Percentiles rank a stretch among this genome's conserved stretches.
These are phyloP conservation scores for Tardiomyces depauwii DNA, from an alignment of 1,139 yeast species.

Conservation along the genomic window DNA sequence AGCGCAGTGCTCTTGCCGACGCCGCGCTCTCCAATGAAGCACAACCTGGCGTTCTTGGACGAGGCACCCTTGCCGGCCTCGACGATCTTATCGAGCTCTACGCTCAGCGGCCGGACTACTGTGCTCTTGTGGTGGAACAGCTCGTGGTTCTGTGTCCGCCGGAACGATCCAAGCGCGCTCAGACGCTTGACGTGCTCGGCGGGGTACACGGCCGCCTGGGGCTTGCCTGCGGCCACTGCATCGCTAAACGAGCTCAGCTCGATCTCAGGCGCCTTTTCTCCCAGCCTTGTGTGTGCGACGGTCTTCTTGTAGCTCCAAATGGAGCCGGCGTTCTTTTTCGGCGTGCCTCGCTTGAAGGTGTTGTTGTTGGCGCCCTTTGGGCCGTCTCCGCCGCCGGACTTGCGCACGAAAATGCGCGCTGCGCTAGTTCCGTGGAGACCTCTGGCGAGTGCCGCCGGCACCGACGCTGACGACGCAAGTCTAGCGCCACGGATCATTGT, in stretches of 20 bases:
- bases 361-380: constrained; percentile 5
- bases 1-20: constrained; percentile 70
- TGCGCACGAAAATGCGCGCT: not conserved
- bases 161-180: constrained; percentile 33
- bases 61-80: constrained; percentile 11
- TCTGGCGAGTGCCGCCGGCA: not conserved
- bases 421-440: not conserved
- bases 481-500: not conserved
- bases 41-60: constrained; percentile 38
- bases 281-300: constrained; percentile 20
- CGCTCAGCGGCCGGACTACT: constrained; percentile 29
- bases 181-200: constrained; percentile 18
- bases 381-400: not conserved
- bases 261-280: constrained; percentile 15
- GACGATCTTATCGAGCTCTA: constrained; percentile 20
- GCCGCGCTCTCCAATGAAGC: constrained; percentile 64
- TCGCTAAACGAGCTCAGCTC: constrained; percentile 9
- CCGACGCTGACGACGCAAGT: not conserved
- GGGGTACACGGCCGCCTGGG: constrained; percentile 12
- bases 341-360: constrained; percentile 19
- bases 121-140: constrained; percentile 36
- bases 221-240: constrained; percentile 7
- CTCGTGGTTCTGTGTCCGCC: constrained; percentile 42
- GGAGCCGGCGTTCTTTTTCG: constrained; percentile 21
- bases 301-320: constrained; percentile 20